phyloP scores from a whole-genome alignment of 2,329 filamentous ascomycete species.

The Pyricularia sp. region DNA sequence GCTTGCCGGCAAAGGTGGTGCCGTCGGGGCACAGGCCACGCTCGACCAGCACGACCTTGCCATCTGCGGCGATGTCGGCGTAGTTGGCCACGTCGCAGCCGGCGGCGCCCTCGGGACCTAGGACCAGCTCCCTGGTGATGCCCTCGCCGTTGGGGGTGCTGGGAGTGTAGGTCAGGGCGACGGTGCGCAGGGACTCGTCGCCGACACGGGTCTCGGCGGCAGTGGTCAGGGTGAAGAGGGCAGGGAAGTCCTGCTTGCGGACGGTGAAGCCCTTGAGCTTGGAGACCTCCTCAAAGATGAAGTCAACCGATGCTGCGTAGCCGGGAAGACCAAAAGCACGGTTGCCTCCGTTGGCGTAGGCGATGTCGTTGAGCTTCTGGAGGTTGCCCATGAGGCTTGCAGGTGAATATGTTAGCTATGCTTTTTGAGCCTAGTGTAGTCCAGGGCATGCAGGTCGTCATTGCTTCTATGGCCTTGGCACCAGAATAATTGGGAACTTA shows the following conservation, averaged over 20 bases:
- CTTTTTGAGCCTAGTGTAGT: background rate
- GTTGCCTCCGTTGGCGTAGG: slow-evolving; percentile 3
- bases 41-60: slow-evolving; percentile 4
- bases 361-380: slow-evolving; percentile 3
- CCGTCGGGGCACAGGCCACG: slow-evolving; percentile 3
- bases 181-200: slow-evolving; percentile 4
- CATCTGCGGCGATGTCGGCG: background rate
- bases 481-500: background rate
- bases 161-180: slow-evolving; percentile 3
- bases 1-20: slow-evolving; percentile 4
- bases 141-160: slow-evolving; percentile 2
- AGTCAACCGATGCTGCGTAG: slow-evolving; percentile 3
- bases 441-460: background rate
- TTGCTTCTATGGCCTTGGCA: background rate
- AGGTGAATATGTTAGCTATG: background rate
- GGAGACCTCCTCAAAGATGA: slow-evolving; percentile 4
- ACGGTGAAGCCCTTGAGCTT: slow-evolving; percentile 5
- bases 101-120: background rate
- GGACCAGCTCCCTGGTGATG: background rate
- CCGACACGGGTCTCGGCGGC: background rate
- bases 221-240: slow-evolving; percentile 3
- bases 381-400: slow-evolving; percentile 1
- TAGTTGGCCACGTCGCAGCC: slow-evolving; percentile 4
- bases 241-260: slow-evolving; percentile 1
- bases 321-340: slow-evolving; percentile 3